These are phyloP conservation scores for Coffea humblotiana DNA, from an alignment of 305 asterid species.

Conservation along the genomic window DNA sequence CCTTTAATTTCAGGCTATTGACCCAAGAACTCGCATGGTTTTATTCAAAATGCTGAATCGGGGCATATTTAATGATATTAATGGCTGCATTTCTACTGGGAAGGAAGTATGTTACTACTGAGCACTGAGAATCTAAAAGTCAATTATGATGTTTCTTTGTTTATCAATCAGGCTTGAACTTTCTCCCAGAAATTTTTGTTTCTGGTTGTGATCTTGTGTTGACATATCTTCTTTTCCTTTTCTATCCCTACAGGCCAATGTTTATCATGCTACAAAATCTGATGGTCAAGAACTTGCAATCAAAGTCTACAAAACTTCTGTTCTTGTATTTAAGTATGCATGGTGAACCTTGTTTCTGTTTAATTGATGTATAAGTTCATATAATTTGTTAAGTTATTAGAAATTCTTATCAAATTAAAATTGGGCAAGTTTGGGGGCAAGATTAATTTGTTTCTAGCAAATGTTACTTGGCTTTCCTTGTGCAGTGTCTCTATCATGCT, in stretches of 20 bases:
- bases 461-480: background rate
- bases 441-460: background rate
- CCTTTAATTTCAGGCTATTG: slow-evolving; percentile 72
- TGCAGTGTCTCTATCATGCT: background rate
- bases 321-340: slow-evolving; percentile 88
- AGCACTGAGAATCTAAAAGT: background rate
- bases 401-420: background rate
- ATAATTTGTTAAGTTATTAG: slow-evolving; percentile 7
- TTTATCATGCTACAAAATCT: slow-evolving; percentile 86
- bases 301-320: slow-evolving; percentile 92
- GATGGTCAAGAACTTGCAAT: slow-evolving; percentile 89
- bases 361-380: background rate
- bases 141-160: background rate
- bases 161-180: background rate
- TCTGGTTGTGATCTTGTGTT: slow-evolving; percentile 14
- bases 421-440: background rate
- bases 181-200: slow-evolving; percentile 1
- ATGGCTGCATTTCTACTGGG: slow-evolving; percentile 99
- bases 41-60: slow-evolving; percentile 88
- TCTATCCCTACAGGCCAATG: slow-evolving; percentile 73
- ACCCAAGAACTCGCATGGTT: slow-evolving; percentile 98
- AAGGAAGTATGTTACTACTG: slow-evolving; percentile 65
- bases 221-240: slow-evolving; percentile 5
- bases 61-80: slow-evolving; percentile 78
- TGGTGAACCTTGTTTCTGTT: slow-evolving; percentile 18